These are phyloP conservation scores for Cercospora sp. DNA, from an alignment of 2,329 filamentous ascomycete genomes.

Conservation along the genomic window DNA sequence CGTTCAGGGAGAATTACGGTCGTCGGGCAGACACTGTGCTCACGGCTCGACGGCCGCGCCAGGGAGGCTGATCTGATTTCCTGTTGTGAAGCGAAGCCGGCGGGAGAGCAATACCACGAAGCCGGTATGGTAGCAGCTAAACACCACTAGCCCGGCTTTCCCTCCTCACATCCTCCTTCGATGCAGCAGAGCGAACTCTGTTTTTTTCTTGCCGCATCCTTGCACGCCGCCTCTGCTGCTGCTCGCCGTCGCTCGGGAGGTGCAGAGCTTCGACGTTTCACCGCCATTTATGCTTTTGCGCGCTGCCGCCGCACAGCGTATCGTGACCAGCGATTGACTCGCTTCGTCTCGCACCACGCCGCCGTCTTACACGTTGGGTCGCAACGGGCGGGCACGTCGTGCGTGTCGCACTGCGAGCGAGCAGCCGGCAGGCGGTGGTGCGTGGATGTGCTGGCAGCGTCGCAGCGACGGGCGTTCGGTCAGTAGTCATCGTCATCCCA, in stretches of 20 bases:
- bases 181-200: constrained; percentile 5
- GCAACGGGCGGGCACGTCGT: constrained; percentile 7
- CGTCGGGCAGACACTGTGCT: background rate
- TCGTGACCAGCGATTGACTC: constrained; percentile 21
- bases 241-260: background rate
- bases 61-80: background rate
- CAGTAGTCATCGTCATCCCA: background rate
- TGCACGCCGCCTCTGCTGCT: background rate
- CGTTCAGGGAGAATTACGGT: background rate
- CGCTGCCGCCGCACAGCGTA: constrained; percentile 4
- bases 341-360: constrained; percentile 17
- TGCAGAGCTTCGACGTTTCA: constrained; percentile 10
- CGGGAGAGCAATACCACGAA: constrained; percentile 2
- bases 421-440: background rate
- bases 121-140: constrained; percentile 14
- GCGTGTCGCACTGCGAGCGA: constrained; percentile 14
- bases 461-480: background rate
- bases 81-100: background rate
- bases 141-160: constrained; percentile 5
- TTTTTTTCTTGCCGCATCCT: constrained; percentile 1
- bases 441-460: background rate
- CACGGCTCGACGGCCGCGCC: background rate
- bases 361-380: constrained; percentile 11
- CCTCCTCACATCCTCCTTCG: background rate
- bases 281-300: constrained; percentile 15